Base-by-base conservation (phyloP, 1,284 basidiomycete genomes). In the Apiotrichum gamsii region DNA sequence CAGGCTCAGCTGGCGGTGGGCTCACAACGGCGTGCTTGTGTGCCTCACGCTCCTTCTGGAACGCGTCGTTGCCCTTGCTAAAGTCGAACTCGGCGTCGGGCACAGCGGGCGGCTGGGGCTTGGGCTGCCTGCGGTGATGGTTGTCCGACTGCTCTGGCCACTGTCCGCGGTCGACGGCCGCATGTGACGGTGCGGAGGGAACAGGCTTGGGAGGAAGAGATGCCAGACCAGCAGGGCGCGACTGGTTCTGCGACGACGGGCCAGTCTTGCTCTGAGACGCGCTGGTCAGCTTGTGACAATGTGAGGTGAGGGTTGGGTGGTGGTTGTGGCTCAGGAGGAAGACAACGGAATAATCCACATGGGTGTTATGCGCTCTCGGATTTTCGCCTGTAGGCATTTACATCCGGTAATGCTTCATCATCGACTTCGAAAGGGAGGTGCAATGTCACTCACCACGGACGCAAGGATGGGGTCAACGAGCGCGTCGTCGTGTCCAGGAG, bases 41-140 rank as follows among this genome's bases (percentile, higher is more conserved):
- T 8, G 56, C 58, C 38, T 58, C 54, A 19, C 62, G 50, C 43
- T 67, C 62, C 45, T 63, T 60, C 48, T 69, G 58, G 43, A 70
- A 63, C 28, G 49, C 47, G 37, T 63, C 59, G 33, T 49, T 69
- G 9, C 59, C 64, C 37, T 62, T 62, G 10, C 54, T 47, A 37
- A 70, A 70, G 45, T 70, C 69, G 40, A 70, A 70, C 41, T 67
- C 65, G 18, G 67, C 58, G 44, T 69, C 63, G 3, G 69, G 69
- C 1, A 69, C 67, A 18, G 60, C 58, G 10, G 61, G 60, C 0
- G 64, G 52, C 11, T 47, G 48, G 11, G 59, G 47, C 24, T 52
- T 49, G 41, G 23, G 33, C 18, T 53, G 54, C n/a, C 39, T 53
- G 29, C 47, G 50, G n/a, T n/a, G n/a, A n/a, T n/a, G n/a, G 14